A percentile compares a stretch with the other conserved stretches of the same genome.
These are phyloP conservation scores for Teratosphaeriaceae sp. DNA, from an alignment of 2,329 filamentous ascomycete genomes.

Conservation along the genomic window DNA sequence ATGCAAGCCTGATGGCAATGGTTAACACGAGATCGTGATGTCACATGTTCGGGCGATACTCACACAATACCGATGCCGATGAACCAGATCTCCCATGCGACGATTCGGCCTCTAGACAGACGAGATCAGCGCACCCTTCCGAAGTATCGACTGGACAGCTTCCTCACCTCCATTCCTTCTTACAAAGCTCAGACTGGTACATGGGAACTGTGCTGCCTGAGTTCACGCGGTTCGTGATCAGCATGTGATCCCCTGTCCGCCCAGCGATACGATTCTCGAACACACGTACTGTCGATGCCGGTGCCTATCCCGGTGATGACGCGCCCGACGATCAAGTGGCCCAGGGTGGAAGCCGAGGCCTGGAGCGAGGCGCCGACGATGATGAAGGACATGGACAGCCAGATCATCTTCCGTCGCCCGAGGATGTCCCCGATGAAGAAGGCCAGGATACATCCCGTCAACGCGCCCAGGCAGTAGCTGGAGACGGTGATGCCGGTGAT, in stretches of 20 bases:
- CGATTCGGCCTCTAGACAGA: constrained; percentile 18
- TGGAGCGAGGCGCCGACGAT: constrained; percentile 35
- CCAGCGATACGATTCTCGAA: too few relatives aligned
- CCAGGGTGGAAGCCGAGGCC: constrained; percentile 31
- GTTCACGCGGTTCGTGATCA: too few relatives aligned
- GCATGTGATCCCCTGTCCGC: too few relatives aligned
- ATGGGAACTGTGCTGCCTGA: constrained; percentile 40
- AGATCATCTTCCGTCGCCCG: constrained; percentile 30
- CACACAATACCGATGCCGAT: constrained; percentile 16
- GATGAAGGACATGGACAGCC: constrained; percentile 33
- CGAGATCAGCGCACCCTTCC: too few relatives aligned
- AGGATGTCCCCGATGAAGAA: constrained; percentile 30
- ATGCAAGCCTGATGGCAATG: not conserved
- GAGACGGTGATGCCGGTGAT: constrained; percentile 30
- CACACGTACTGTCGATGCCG: constrained; percentile 26
- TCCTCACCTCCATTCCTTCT: too few relatives aligned
- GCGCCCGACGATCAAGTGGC: constrained; percentile 37
- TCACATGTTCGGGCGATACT: too few relatives aligned
- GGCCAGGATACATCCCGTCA: constrained; percentile 29
- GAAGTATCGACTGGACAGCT: too few relatives aligned
- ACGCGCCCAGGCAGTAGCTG: constrained; percentile 25
- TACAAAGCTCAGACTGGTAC: constrained; percentile 20
- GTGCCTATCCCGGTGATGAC: constrained; percentile 39
- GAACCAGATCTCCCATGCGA: constrained; percentile 23
- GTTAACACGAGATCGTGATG: too few relatives aligned